phyloP scores from a whole-genome alignment of 2,329 filamentous ascomycete genomes.

The Trichoderma lentiforme region DNA sequence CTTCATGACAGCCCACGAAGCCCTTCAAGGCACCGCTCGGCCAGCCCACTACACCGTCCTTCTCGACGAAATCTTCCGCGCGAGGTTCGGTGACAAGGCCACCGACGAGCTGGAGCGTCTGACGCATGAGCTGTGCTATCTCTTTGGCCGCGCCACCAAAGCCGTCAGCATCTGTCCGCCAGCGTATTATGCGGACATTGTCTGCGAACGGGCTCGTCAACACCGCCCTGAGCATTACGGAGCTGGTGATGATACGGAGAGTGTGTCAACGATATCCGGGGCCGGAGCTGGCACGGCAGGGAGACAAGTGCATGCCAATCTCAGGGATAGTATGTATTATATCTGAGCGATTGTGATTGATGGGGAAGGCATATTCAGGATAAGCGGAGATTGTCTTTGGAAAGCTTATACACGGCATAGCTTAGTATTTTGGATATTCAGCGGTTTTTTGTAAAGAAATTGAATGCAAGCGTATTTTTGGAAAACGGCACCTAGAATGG shows the following conservation, averaged over 20 bases:
- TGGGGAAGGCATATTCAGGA: not conserved
- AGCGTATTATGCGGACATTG: conserved; percentile 85
- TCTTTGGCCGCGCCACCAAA: conserved; percentile 83
- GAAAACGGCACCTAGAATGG: not conserved
- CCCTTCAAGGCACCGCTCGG: conserved; percentile 77
- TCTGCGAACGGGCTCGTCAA: conserved; percentile 71
- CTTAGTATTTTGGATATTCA: not conserved
- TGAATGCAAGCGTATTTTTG: not conserved
- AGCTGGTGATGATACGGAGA: conserved; percentile 31
- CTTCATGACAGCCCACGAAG: conserved; percentile 76
- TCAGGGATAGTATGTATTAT: conserved; percentile 55
- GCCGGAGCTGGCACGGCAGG: conserved; percentile 14
- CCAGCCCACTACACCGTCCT: conserved; percentile 82
- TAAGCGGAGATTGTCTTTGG: not conserved
- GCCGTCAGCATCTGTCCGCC: conserved; percentile 84
- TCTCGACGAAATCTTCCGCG: conserved; percentile 64
- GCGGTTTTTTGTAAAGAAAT: not conserved
- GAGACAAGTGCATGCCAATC: conserved; percentile 38
- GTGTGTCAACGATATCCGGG: conserved; percentile 22
- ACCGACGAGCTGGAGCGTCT: conserved; percentile 68
- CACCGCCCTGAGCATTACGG: conserved; percentile 67
- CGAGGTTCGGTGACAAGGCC: conserved; percentile 37
- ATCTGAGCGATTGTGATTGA: conserved; percentile 36
- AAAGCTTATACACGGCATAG: not conserved
- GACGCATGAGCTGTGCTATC: conserved; percentile 78